These are phyloP conservation scores for Diaporthe destruens DNA, from an alignment of 2,329 filamentous ascomycete species.

Conservation along the genomic window DNA sequence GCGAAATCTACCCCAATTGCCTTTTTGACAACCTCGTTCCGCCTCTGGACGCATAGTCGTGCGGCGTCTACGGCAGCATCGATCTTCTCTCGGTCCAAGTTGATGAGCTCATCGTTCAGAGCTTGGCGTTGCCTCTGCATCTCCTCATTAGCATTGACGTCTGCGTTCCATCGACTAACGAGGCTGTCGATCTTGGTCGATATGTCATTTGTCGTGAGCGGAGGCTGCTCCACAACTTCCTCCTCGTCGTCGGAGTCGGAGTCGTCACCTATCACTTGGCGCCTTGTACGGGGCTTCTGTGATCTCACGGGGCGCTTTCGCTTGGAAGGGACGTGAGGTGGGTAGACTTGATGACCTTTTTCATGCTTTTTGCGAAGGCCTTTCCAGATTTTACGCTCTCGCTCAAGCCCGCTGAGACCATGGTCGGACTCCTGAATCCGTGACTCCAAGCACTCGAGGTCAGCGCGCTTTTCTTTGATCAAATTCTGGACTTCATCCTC, in stretches of 20 bases:
- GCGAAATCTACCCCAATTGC: conserved; percentile 27
- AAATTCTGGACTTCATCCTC: not conserved
- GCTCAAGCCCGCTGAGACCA: not conserved
- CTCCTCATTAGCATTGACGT: not conserved
- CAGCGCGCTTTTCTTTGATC: not conserved
- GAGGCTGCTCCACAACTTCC: not conserved
- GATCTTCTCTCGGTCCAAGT: not conserved
- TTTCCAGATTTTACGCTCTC: not conserved
- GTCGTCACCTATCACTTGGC: not conserved
- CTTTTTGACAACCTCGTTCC: not conserved
- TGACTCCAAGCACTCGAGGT: not conserved
- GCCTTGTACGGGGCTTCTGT: not conserved
- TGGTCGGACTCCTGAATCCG: not conserved
- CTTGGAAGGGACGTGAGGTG: conserved; percentile 19
- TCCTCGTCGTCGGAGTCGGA: conserved; percentile 10
- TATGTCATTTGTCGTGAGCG: not conserved
- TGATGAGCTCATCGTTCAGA: not conserved
- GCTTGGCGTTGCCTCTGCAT: not conserved
- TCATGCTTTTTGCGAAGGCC: not conserved
- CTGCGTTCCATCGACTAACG: not conserved
- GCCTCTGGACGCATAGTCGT: conserved; percentile 22
- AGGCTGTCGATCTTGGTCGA: not conserved
- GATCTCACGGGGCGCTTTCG: not conserved
- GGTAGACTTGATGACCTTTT: not conserved
- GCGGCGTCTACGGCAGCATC: not conserved